phyloP scores from a whole-genome alignment of 2,329 filamentous ascomycete genomes.

The Fusarium fujikuroi region DNA sequence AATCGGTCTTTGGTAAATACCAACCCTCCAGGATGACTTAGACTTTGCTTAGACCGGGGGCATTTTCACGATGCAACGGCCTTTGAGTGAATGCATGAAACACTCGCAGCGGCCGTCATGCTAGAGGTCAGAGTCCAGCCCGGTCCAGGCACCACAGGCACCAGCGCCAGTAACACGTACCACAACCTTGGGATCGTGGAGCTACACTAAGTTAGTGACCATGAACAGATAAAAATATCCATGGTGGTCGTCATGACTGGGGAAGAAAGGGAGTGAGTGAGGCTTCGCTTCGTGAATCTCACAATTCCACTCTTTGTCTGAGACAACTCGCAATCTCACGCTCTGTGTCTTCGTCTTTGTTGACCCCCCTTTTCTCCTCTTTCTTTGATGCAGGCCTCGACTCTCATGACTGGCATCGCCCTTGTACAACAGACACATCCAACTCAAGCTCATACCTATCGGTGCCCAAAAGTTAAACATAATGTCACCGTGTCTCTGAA shows the following conservation, averaged over 20 bases:
- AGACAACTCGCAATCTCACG: slow-evolving; percentile 4
- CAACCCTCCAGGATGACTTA: slow-evolving; percentile 8
- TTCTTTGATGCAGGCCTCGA: slow-evolving; percentile 12
- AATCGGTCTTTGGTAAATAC: not conserved
- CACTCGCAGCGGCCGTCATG: slow-evolving; percentile 33
- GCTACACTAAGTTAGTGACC: not conserved
- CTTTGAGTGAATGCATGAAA: slow-evolving; percentile 36
- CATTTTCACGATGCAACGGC: slow-evolving; percentile 30
- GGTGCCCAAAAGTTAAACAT: slow-evolving; percentile 31
- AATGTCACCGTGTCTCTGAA: slow-evolving; percentile 15
- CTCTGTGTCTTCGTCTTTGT: slow-evolving; percentile 17
- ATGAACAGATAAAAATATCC: slow-evolving; percentile 25
- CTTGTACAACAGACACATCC: slow-evolving; percentile 12
- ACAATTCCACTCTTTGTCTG: slow-evolving; percentile 33
- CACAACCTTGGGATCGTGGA: slow-evolving; percentile 33
- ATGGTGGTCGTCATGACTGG: slow-evolving; percentile 3
- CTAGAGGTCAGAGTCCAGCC: slow-evolving; percentile 6
- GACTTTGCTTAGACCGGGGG: slow-evolving; percentile 4
- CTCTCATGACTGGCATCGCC: slow-evolving; percentile 37
- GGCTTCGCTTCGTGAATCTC: slow-evolving; percentile 23
- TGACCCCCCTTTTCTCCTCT: slow-evolving; percentile 4
- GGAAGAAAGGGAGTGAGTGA: slow-evolving; percentile 20
- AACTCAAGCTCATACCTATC: slow-evolving; percentile 21
- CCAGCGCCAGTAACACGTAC: slow-evolving; percentile 28
- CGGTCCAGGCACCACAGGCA: slow-evolving; percentile 20